phyloP scores from a whole-genome alignment of 2,329 filamentous ascomycete species.

The Colletotrichum endophyticum region DNA sequence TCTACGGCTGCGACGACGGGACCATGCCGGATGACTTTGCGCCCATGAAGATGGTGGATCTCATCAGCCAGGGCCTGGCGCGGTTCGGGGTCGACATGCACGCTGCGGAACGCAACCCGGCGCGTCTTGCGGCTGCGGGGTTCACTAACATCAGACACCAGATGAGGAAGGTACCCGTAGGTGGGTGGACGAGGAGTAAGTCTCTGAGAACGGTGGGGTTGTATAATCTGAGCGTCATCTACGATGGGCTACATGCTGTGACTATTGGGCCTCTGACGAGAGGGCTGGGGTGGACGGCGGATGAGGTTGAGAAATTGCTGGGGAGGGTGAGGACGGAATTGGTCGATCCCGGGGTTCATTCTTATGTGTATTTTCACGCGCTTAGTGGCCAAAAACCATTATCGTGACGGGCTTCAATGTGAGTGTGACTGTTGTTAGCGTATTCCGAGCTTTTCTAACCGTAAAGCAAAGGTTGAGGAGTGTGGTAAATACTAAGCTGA shows the following conservation, averaged over 20 bases:
- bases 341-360: neutral
- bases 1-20: constrained; percentile 49
- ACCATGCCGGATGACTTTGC: constrained; percentile 44
- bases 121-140: constrained; percentile 50
- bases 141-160: constrained; percentile 59
- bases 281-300: constrained; percentile 41
- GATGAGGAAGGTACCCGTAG: constrained; percentile 58
- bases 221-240: constrained; percentile 44
- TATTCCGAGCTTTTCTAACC: no score
- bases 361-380: constrained; percentile 6
- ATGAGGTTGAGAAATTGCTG: constrained; percentile 49
- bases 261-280: constrained; percentile 45
- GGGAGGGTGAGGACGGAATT: neutral
- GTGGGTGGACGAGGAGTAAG: constrained; percentile 55
- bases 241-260: constrained; percentile 47
- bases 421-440: neutral
- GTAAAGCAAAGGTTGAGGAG: no score
- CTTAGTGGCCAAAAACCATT: neutral
- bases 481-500: no score
- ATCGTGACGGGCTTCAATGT: neutral
- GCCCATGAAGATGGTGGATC: neutral
- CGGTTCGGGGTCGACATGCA: constrained; percentile 45
- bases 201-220: constrained; percentile 46
- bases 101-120: constrained; percentile 37
- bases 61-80: constrained; percentile 26